A percentile compares a stretch with the other conserved stretches of the same genome.
Evolutionary conservation across 495 filamentous ascomycete genomes (phyloP).

Genomic region (Xylaria flabelliformis): DNA sequence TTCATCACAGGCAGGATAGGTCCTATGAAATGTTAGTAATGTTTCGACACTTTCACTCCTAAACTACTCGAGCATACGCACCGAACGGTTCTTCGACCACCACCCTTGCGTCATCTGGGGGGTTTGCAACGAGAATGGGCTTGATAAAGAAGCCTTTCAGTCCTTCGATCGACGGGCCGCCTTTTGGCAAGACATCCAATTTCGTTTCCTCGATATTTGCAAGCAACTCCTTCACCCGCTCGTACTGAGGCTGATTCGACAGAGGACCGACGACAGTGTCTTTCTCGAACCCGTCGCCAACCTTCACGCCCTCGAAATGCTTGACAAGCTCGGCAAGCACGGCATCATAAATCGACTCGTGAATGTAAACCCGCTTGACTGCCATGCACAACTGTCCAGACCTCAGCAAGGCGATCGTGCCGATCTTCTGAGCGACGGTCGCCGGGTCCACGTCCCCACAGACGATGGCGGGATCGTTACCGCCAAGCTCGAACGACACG

Average conservation of each 20-base stretch:
- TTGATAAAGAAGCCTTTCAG: conserved; percentile 56
- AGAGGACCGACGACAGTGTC: conserved; percentile 51
- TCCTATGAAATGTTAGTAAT: conserved; percentile 29
- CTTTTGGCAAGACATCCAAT: conserved; percentile 44
- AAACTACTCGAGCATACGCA: conserved; percentile 16
- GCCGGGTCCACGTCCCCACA: conserved; percentile 65
- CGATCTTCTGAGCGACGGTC: conserved; percentile 57
- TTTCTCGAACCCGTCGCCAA: conserved; percentile 25
- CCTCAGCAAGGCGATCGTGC: conserved; percentile 55
- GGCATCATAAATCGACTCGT: conserved; percentile 60
- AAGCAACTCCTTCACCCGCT: conserved; percentile 53
- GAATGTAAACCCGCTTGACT: conserved; percentile 65
- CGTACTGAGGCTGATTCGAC: conserved; percentile 59
- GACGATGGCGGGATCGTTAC: conserved; percentile 67
- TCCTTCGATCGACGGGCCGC: conserved; percentile 40
- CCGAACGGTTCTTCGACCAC: conserved; percentile 55
- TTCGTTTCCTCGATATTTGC: conserved; percentile 50
- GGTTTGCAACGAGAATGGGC: conserved; percentile 65
- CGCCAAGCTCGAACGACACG: conserved; percentile 63
- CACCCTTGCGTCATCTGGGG: conserved; percentile 58
- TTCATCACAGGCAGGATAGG: conserved; percentile 62
- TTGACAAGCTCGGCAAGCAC: conserved; percentile 56
- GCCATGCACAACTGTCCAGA: conserved; percentile 64
- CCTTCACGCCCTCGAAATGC: conserved; percentile 52
- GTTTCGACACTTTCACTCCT: background rate